Evolutionary conservation across 768 basidiomycete genomes (phyloP).

Genomic region (Lactarius tabidus): DNA sequence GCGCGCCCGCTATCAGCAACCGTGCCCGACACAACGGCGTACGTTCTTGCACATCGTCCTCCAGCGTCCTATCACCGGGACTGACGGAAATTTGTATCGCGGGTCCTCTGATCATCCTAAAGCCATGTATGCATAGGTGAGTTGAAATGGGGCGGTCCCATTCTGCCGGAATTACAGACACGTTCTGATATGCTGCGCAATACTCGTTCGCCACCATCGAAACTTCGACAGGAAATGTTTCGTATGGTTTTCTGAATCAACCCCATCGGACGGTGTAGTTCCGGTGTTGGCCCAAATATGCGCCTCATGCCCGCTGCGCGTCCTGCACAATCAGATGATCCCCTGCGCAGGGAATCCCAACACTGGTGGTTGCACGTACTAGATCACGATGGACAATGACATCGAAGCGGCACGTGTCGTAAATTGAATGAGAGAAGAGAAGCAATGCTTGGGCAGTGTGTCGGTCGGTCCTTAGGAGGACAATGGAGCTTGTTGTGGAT

Average conservation of each 20-base stretch:
- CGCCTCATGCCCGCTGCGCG: too few species aligned
- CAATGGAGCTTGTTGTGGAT: background rate
- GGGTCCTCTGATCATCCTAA: background rate
- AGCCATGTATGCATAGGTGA: background rate
- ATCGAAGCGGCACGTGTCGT: background rate
- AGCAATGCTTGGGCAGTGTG: too few species aligned
- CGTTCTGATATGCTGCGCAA: background rate
- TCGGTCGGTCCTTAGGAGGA: background rate
- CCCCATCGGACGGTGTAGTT: background rate
- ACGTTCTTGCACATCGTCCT: background rate
- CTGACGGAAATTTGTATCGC: background rate
- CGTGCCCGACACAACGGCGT: background rate
- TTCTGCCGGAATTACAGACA: background rate
- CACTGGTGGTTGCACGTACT: background rate
- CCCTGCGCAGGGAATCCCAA: background rate
- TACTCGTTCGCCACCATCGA: background rate
- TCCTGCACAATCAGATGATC: background rate
- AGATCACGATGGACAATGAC: background rate
- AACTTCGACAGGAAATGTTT: background rate
- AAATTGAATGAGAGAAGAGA: background rate
- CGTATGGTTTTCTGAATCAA: background rate
- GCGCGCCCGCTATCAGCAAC: background rate
- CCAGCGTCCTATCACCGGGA: constrained; percentile 8
- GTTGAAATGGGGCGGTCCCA: background rate
- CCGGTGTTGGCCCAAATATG: background rate